Percentiles rank a stretch among this genome's conserved stretches.
These are phyloP conservation scores for Globisporangium barbulae DNA, from an alignment of 352 stramenopile species.

Conservation along the genomic window DNA sequence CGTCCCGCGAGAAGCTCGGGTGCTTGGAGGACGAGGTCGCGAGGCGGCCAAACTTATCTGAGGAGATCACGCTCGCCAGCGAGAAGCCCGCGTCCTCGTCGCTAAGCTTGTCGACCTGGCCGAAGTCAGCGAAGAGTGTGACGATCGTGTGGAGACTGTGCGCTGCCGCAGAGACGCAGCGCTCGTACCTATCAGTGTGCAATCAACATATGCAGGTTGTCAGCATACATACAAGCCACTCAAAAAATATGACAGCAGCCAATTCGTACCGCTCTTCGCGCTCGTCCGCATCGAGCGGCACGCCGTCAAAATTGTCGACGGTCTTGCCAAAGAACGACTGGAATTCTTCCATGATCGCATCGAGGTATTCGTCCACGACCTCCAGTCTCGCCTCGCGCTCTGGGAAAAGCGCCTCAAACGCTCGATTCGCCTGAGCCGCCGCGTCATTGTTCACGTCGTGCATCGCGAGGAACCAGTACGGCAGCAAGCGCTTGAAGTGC, in stretches of 20 bases:
- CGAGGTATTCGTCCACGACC: constrained; percentile 39
- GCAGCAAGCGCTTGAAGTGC: constrained; percentile 67
- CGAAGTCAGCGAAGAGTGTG: constrained; percentile 39
- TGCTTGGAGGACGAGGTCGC: constrained; percentile 69
- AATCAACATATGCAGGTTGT: not conserved
- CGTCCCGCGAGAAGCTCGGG: constrained; percentile 66
- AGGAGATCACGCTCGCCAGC: constrained; percentile 48
- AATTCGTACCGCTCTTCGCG: constrained; percentile 57
- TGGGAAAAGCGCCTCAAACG: constrained; percentile 52
- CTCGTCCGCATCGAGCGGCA: constrained; percentile 57
- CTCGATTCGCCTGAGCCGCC: constrained; percentile 38
- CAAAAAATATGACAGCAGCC: not conserved
- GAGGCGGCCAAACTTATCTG: constrained; percentile 57
- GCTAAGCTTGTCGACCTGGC: constrained; percentile 36
- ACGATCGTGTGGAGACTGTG: constrained; percentile 59
- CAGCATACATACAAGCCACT: not conserved
- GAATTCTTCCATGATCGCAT: constrained; percentile 57
- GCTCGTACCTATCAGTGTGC: constrained; percentile 31
- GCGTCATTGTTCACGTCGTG: constrained; percentile 69
- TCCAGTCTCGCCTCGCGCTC: constrained; percentile 27
- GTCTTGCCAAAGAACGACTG: constrained; percentile 61
- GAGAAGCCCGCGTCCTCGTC: constrained; percentile 33
- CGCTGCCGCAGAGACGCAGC: constrained; percentile 60
- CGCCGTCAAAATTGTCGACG: constrained; percentile 54
- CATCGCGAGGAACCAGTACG: constrained; percentile 81